Base-by-base conservation (phyloP, 2,329 filamentous ascomycete genomes). In the Xylaria sp. region DNA sequence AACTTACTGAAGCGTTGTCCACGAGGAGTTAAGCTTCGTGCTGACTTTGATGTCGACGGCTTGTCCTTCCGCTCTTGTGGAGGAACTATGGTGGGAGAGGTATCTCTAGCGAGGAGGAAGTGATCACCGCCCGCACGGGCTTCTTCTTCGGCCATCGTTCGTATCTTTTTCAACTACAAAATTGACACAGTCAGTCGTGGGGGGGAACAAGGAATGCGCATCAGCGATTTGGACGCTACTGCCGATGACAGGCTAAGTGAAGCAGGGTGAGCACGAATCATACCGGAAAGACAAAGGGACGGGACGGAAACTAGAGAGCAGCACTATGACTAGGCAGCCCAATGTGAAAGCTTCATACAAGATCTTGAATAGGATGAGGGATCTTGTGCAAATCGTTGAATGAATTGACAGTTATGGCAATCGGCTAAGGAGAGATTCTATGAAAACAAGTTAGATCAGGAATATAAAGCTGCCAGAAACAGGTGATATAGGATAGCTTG, bases 1-100 rank as follows among this genome's bases (percentile, higher is more conserved):
- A 82, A 71, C 59, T 78, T 77, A 29, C 74, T 73, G 63, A 81
- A 82, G 31, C 79, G 72, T 5, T 73, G 74, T 3, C 75, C 77
- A 31, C 78, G 78, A 10, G 77, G 77, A 9, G 75, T 77, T 5
- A 71, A 54, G 17, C 65, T 72, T 49, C 63, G 66, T 20, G 66
- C 63, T 57, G 70, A 36, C 17, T 60, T 66, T 25, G 57, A 54
- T 1, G 25, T 17, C 1, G 49, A 42, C 11, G 29, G 33, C 20
- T 57, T 17, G n/a, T 39, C 25, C 9, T 59, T 27, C n/a, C 36
- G 22, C 15, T 63, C 49, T 20, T 61, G 47, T 10, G 29, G 20
- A 38, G 55, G 29, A n/a, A 22, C 17, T 15, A 9, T 22, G 5
- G 36, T 44, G 4, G 36, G 42, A 5, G 44, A 56, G 25, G 6